A percentile compares a stretch with the other conserved stretches of the same genome.
phyloP scores from a whole-genome alignment of 768 basidiomycete species.

The Porpolomopsis calyptriformis region DNA sequence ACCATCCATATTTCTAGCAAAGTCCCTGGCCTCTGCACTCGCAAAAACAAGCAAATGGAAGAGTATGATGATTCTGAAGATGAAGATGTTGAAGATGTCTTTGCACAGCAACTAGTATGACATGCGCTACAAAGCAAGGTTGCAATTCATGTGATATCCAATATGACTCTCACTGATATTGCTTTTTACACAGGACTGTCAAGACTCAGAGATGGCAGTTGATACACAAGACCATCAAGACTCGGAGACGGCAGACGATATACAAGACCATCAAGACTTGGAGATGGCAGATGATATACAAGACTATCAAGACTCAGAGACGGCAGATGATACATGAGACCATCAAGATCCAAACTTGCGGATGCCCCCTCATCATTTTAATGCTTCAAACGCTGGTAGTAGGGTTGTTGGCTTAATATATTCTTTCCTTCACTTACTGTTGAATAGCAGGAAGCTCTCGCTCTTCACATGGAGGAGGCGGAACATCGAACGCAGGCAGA shows the following conservation, averaged over 20 bases:
- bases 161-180: not conserved
- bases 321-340: too few relatives aligned
- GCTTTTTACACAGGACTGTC: not conserved
- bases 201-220: not conserved
- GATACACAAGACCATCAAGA: too few relatives aligned
- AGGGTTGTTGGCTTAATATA: too few relatives aligned
- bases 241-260: too few relatives aligned
- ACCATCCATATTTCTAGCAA: slow-evolving; percentile 1
- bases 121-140: not conserved
- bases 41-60: not conserved
- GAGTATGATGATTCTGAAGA: not conserved
- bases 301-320: too few relatives aligned
- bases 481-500: not conserved
- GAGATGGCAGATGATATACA: too few relatives aligned
- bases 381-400: too few relatives aligned
- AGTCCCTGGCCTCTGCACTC: not conserved
- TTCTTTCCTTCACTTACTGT: too few relatives aligned
- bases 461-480: not conserved
- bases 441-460: too few relatives aligned
- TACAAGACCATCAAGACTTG: too few relatives aligned
- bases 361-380: too few relatives aligned
- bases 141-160: not conserved
- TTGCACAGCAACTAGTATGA: not conserved
- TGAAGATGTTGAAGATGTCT: not conserved
- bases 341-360: too few relatives aligned